Percentiles rank a stretch among this genome's conserved stretches.
Conservation (phyloP, 2,329 filamentous ascomycete species). For the Epichloe coenophiala region DNA sequence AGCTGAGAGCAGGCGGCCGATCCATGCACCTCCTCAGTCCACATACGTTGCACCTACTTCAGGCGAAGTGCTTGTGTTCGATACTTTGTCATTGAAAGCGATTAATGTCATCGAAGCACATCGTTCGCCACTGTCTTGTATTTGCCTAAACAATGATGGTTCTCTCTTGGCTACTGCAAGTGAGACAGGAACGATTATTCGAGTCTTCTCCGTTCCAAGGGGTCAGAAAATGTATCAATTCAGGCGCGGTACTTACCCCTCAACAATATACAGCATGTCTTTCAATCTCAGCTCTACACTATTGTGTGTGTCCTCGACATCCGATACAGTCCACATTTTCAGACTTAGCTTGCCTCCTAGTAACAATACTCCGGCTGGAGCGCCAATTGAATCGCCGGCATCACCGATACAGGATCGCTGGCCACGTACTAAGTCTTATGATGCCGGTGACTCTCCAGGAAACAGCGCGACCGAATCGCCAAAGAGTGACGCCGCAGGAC, state of each 20-base stretch:
- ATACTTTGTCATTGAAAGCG: conserved; percentile 77
- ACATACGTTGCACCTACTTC: conserved; percentile 72
- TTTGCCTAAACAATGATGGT: conserved; percentile 85
- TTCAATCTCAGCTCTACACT: conserved; percentile 92
- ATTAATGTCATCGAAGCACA: conserved; percentile 95
- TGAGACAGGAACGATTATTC: conserved; percentile 93
- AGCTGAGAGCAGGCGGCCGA: conserved; percentile 44
- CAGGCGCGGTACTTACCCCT: conserved; percentile 85
- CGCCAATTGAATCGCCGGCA: conserved; percentile 24
- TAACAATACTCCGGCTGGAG: conserved; percentile 21
- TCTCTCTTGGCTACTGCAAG: conserved; percentile 87
- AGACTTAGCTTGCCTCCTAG: conserved; percentile 47
- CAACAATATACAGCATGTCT: conserved; percentile 95
- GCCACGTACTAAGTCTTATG: conserved; percentile 38
- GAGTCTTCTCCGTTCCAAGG: conserved; percentile 83
- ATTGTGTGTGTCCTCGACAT: conserved; percentile 88
- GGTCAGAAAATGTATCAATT: conserved; percentile 95
- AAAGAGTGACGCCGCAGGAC: conserved; percentile 33
- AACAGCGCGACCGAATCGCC: conserved; percentile 40
- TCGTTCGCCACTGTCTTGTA: conserved; percentile 76
- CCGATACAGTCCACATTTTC: conserved; percentile 95
- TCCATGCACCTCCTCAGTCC: conserved; percentile 72
- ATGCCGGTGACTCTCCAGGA: conserved; percentile 26
- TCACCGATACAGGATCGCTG: conserved; percentile 37
- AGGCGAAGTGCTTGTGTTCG: conserved; percentile 86